Conservation (phyloP, 495 filamentous ascomycete species). For the Amniculicola lignicola region DNA sequence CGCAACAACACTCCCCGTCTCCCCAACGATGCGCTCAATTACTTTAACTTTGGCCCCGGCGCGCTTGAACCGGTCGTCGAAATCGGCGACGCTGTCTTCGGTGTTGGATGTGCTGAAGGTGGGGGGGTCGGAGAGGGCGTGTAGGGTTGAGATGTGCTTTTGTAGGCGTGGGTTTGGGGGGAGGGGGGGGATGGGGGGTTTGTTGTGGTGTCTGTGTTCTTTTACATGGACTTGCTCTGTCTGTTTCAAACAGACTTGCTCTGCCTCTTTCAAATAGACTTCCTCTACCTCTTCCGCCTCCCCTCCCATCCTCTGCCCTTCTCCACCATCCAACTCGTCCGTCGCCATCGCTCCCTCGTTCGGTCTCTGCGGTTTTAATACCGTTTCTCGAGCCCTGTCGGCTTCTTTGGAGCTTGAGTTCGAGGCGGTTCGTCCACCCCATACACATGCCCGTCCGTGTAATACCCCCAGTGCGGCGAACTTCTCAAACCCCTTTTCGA, state of each 20-base stretch:
- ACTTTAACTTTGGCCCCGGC: constrained; percentile 78
- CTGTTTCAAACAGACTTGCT: not conserved
- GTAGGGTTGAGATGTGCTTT: constrained; percentile 68
- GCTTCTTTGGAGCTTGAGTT: too few species aligned
- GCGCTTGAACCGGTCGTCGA: constrained; percentile 77
- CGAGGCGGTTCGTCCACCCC: constrained; percentile 57
- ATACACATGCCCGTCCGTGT: constrained; percentile 77
- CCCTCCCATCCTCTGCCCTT: not conserved
- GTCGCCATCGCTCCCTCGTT: too few species aligned
- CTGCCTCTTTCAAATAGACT: not conserved
- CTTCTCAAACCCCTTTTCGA: constrained; percentile 92
- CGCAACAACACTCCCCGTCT: not conserved
- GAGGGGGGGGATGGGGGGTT: constrained; percentile 45
- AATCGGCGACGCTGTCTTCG: constrained; percentile 79
- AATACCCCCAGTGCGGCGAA: constrained; percentile 74
- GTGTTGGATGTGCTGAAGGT: constrained; percentile 73
- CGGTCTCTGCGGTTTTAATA: too few species aligned
- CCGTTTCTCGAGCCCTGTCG: too few species aligned
- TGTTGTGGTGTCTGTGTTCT: not conserved
- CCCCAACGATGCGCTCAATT: constrained; percentile 59
- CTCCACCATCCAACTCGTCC: not conserved
- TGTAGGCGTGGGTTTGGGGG: constrained; percentile 61
- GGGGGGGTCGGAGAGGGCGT: constrained; percentile 74
- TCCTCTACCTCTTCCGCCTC: not conserved
- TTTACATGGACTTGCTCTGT: not conserved